phyloP scores from a whole-genome alignment of 176 grass and related monocot genomes.

The Puya raimondii region DNA sequence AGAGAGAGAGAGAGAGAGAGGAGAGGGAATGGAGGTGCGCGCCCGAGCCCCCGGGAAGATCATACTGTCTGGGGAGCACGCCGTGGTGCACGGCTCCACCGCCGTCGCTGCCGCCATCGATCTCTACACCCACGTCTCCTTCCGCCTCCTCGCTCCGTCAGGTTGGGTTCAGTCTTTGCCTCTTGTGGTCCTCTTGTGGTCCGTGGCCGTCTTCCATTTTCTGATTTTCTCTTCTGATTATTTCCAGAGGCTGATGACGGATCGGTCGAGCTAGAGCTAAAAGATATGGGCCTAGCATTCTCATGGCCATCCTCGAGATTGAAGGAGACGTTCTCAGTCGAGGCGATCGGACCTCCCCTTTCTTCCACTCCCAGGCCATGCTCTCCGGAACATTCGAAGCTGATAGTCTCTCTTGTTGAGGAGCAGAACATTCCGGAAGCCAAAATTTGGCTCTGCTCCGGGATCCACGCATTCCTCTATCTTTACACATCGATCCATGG shows the following conservation, averaged over 20 bases:
- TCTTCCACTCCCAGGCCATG: conserved; percentile 20
- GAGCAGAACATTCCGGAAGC: conserved; percentile 42
- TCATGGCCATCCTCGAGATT: conserved; percentile 52
- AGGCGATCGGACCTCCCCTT: neutral
- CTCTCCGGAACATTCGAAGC: conserved; percentile 22
- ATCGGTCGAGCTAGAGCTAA: conserved; percentile 49
- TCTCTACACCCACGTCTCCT: conserved; percentile 43
- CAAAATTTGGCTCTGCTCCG: conserved; percentile 56
- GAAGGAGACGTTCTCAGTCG: conserved; percentile 23
- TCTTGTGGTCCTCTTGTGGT: neutral
- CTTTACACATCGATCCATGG: conserved; percentile 73
- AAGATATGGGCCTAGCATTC: conserved; percentile 45
- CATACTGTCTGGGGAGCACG: conserved; percentile 85
- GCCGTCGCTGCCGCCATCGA: conserved; percentile 72
- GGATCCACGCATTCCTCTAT: conserved; percentile 62
- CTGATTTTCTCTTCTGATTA: neutral
- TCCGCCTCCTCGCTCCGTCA: conserved; percentile 19
- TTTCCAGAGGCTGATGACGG: conserved; percentile 19
- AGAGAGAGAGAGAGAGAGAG: neutral
- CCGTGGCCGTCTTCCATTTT: neutral
- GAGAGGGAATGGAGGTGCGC: conserved; percentile 34
- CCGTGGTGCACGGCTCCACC: conserved; percentile 69
- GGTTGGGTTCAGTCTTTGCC: conserved; percentile 13
- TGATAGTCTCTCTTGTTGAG: conserved; percentile 34
- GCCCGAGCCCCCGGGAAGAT: conserved; percentile 76